A percentile compares a stretch with the other conserved stretches of the same genome.
These are phyloP conservation scores for Cercospora citrullina DNA, from an alignment of 2,329 filamentous ascomycete species.

Conservation along the genomic window DNA sequence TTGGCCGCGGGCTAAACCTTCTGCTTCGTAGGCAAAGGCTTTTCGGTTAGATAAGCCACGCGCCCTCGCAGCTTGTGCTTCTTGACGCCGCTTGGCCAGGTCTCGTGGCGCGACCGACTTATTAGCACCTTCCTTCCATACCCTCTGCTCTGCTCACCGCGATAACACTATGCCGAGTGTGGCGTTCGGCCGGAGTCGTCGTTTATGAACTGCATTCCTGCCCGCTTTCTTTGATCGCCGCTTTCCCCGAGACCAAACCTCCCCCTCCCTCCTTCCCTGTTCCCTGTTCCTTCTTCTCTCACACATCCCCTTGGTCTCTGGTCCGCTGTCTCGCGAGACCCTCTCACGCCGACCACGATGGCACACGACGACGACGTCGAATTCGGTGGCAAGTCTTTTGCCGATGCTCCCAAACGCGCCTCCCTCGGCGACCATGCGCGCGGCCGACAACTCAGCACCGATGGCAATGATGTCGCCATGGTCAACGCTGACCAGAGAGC, in stretches of 20 bases:
- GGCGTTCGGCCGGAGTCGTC: not conserved
- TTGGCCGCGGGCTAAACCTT: not conserved
- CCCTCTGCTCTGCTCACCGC: not conserved
- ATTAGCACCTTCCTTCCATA: not conserved
- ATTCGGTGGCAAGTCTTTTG: not conserved
- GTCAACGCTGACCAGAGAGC: slow-evolving; percentile 26
- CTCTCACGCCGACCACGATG: not conserved
- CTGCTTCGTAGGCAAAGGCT: not conserved
- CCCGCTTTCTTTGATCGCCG: not conserved
- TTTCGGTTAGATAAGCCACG: slow-evolving; percentile 1
- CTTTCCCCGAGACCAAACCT: not conserved
- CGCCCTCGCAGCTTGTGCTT: not conserved
- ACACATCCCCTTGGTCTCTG: not conserved
- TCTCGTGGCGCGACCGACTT: not conserved
- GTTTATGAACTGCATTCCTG: not conserved
- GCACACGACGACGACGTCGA: not conserved
- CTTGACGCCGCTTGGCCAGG: slow-evolving; percentile 5
- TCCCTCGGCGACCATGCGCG: slow-evolving; percentile 20
- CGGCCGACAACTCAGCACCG: slow-evolving; percentile 23
- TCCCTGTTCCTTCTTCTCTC: not conserved
- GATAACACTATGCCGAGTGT: not conserved
- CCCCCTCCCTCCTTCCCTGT: not conserved
- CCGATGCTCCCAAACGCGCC: slow-evolving; percentile 1
- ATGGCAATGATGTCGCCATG: slow-evolving; percentile 19
- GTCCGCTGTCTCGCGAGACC: not conserved